Evolutionary conservation across 2,329 filamentous ascomycete species (phyloP), one percentile per base, ranked within the genome.

Genomic region (Fonsecaea nubica): DNA sequence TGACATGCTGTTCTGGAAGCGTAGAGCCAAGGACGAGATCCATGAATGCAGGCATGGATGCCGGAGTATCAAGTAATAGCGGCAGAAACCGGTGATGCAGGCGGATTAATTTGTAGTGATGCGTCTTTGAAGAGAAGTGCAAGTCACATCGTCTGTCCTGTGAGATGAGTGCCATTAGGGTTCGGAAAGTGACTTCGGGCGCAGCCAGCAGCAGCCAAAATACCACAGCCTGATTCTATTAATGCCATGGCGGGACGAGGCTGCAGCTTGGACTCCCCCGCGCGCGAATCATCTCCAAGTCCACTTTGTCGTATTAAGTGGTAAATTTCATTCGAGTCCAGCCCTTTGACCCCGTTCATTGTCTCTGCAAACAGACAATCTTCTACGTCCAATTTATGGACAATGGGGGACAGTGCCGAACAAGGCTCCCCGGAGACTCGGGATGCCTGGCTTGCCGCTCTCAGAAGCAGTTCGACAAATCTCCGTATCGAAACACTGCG

Each of bases 381-480:
- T 59, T 59, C 18, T 32, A 54, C 48, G 30, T 58, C 52, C 57
- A 56, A 38, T 65, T 63, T 63, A 66, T 66, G 68, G 63, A 64
- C 48, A 32, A 70, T 70, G 68, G 68, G 68, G 4, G 68, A 66
- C 60, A 70, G n/a, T 21, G 61, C 65, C 15, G 63, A 68, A 35
- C 36, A 63, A 33, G 54, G 48, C 42, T 21, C 55, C 58, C 60
- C 40, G 52, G 65, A 68, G 13, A 59, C 57, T 40, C 40, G 55
- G 55, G 65, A 62, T 32, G 50, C 53, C 61, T 63, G 63, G 15
- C 32, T 68, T 48, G 30, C 57, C 30, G 66, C 58, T 36, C 64
- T 72, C 33, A 65, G 63, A 18, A 71, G 68, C 63, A 68, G 69
- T 50, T 72, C 71, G 25, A 72, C 71, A 38, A 69, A 66, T 35